Evolutionary conservation across 768 basidiomycete genomes (phyloP), one percentile per base, ranked within the genome.

Genomic region (Tulasnella sp.): DNA sequence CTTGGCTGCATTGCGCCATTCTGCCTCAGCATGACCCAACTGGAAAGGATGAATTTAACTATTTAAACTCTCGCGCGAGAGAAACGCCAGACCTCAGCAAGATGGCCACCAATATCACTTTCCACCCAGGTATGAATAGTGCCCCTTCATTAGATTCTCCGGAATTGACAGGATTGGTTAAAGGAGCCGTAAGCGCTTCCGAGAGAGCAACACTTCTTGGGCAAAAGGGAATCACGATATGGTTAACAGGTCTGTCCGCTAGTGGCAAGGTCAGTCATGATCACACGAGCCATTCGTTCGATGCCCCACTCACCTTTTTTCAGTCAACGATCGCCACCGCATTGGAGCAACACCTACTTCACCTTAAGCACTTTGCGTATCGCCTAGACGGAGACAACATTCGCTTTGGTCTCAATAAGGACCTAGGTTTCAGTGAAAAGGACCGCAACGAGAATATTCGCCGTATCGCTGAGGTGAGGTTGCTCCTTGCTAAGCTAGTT

Each of bases 291-390:
- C 14, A 58, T 16, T 62, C 48, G 8, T 7, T 34, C 46, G 62
- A 36, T 38, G 21, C 27, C 44, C 44, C 3, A 71, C 9, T 58
- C 56, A 72, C 80, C 18, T 75, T n/a, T 6, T 52, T 48, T 46
- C 84, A 99, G 96, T 98, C 96, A 8, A 99, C 97, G 38, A 94
- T 99, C 82, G 98, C 95, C 7, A 97, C 95, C 83, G 98, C 98
- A 31, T 89, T 99, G 80, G 98, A 99, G 85, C 96, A 98, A 84
- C 94, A 97, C 85, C 89, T 99, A 9, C 88, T 99, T 76, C 94
- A 96, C 86, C 87, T 93, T 75, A 90, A 90, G 81, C 94, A 93
- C 83, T 96, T 94, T 83, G 87, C 92, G 62, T 99, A 98, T 85
- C 91, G 97, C 36, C 89, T 99, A 46, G 98, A 99, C 83, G 98